A percentile compares a stretch with the other conserved stretches of the same genome.
Evolutionary conservation across 371 early-diverging fungal species (phyloP).

Genomic region (Lichtheimia corymbifera): DNA sequence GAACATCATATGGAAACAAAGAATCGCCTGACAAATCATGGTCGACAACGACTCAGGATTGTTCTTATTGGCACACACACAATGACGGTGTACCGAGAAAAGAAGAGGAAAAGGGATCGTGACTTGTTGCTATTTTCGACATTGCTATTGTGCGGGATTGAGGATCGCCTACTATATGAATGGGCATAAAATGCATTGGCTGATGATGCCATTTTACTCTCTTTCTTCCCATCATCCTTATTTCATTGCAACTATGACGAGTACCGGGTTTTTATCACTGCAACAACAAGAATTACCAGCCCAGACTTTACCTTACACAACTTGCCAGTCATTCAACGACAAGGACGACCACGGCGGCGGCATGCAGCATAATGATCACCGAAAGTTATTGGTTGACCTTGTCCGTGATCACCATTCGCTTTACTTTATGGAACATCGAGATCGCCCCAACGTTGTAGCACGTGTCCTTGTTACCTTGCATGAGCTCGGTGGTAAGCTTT

Average conservation of each 20-base stretch:
- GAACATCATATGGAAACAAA: too few species aligned
- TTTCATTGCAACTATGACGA: background rate
- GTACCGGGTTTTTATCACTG: constrained; percentile 2
- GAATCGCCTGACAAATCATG: too few species aligned
- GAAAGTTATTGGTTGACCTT: constrained; percentile 8
- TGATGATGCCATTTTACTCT: background rate
- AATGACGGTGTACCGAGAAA: too few species aligned
- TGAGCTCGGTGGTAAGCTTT: constrained; percentile 32
- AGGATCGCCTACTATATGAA: background rate
- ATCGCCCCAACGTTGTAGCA: constrained; percentile 35
- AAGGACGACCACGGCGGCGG: background rate
- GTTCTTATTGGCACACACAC: too few species aligned
- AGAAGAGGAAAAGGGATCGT: background rate
- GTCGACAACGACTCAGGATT: too few species aligned
- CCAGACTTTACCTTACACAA: background rate
- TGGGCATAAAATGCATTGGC: constrained; percentile 1
- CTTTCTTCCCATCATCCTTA: background rate
- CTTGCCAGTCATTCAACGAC: background rate
- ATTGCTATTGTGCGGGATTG: constrained; percentile 1
- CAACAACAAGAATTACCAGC: background rate
- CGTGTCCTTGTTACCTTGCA: constrained; percentile 34
- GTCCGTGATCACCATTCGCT: constrained; percentile 24
- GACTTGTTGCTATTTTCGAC: constrained; percentile 4
- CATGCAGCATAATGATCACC: background rate
- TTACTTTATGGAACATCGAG: constrained; percentile 38